Evolutionary conservation across 257 asterid genomes (phyloP), one percentile per base, ranked within the genome.

Genomic region (Anisodus tanguticus): DNA sequence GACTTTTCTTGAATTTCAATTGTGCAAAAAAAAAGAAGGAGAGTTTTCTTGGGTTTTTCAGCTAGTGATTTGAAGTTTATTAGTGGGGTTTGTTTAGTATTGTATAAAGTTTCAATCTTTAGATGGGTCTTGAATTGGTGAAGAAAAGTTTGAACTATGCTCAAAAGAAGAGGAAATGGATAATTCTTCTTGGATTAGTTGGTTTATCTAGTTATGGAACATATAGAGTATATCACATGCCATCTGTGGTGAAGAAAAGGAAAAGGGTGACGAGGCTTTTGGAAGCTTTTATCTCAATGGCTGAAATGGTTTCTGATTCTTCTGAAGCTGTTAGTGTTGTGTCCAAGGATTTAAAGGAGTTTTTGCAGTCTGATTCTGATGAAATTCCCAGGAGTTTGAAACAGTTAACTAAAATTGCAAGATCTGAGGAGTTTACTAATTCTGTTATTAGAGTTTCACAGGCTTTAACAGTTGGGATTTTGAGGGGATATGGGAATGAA

Each of bases 291-390:
- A 31, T 91, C 51, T 91, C 98, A 31, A 84, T 95, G 83, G 95
- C 96, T 83, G 98, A 97, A 71, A 84, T 92, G 92, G 91, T 88
- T 6, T 90, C 95, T 66, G 97, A 93, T 83, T 97, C 98, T 0
- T 92, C 99, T 4, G 97, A 93, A 85, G 89, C 95, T 1, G 41
- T 95, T 76, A 84, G 90, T 7, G 82, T 93, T 39, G 91, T 97
- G 76, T 90, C 98, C 3, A 92, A 89, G 91, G 99, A 97, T 90
- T 88, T 97, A 83, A 97, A 93, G 91, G 96, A 92, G 90, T 97
- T 97, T 86, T 83, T 97, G 45, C 86, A 86, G 86, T 91, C 99
- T 76, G 93, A 95, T 86, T 85, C 97, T 3, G 96, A 93, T 85
- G 97, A 97, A 86, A 92, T 97, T 12, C 99, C 99, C 1, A 93